Evolutionary conservation across 371 early-diverging fungal genomes (phyloP), one percentile per base, ranked within the genome.

Genomic region (Mucor irregularis): DNA sequence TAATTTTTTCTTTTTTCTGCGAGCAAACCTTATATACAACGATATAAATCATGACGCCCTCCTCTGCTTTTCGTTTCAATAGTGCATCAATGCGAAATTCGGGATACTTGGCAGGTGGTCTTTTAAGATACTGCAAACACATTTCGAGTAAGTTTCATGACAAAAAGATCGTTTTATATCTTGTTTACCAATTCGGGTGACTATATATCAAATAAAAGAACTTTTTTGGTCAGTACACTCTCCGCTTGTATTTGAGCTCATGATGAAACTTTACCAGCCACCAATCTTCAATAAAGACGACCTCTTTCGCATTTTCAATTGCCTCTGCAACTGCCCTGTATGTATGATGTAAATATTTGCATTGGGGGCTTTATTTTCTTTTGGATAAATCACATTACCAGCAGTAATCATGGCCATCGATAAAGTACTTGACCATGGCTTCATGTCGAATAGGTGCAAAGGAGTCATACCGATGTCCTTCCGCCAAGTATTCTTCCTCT

Each of bases 251-350:
- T n/a, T n/a, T n/a, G n/a, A n/a, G n/a, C n/a, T n/a, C n/a, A n/a
- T n/a, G n/a, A n/a, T n/a, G 16, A 24, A 22, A 8, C 60, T 64
- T 72, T 75, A 84, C 86, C 76, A 93, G 73, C 92, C 95, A 96
- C 97, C 97, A 97, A 69, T 92, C 97, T 26, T 81, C 83, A 60
- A 95, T 94, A 62, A 87, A 94, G 40, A 95, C 88, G 44, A 76
- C 78, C 39, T 82, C 78, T 39, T 80, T 81, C 21, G 96, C 95
- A 34, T 74, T 74, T 50, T 83, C 76, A 60, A 95, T 77, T 25
- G 91, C 89, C 54, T 91, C 90, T 2, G 90, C 85, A 10, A 93
- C 76, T 10, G 87, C 88, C 77, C 77, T 77, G 22, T 4, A 30
- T 25, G 14, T 1, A 28, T 14, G 13, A 22, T 42, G 30, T 30